Evolutionary conservation across 768 basidiomycete genomes (phyloP).

Genomic region (Kondoa subrosea): DNA sequence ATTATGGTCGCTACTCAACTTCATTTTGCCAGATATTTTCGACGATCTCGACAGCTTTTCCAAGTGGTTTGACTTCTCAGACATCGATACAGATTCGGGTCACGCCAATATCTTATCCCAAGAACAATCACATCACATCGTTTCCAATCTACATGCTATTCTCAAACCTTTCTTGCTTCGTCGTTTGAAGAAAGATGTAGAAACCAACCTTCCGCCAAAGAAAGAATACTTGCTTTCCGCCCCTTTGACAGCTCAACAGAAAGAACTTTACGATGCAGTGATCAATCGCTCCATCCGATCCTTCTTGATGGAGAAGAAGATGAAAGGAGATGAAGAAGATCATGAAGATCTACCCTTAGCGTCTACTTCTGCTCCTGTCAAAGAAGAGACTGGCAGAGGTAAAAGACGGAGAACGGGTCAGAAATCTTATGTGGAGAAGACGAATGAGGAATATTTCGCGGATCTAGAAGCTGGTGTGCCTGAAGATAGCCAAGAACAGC

Average conservation of each 20-base stretch:
- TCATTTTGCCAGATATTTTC: conserved; percentile 86
- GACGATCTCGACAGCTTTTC: conserved; percentile 62
- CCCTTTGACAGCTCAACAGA: conserved; percentile 63
- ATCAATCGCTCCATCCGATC: conserved; percentile 50
- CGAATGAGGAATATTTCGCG: conserved; percentile 29
- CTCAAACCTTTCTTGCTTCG: conserved; percentile 89
- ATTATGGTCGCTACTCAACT: conserved; percentile 87
- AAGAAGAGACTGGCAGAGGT: not conserved
- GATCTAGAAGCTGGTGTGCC: conserved; percentile 22
- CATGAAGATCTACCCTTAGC: not conserved
- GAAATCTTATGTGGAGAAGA: conserved; percentile 8
- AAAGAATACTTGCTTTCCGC: conserved; percentile 68
- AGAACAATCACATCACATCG: conserved; percentile 16
- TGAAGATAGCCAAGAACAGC: not conserved
- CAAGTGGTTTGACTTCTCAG: conserved; percentile 60
- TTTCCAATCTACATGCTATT: conserved; percentile 40
- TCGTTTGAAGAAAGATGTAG: conserved; percentile 81
- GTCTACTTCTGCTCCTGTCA: not conserved
- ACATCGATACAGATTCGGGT: conserved; percentile 10
- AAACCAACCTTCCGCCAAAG: conserved; percentile 58
- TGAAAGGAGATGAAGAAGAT: not conserved
- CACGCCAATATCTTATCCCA: not conserved
- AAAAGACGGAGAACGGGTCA: not conserved
- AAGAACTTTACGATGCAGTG: conserved; percentile 67
- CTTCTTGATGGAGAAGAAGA: conserved; percentile 38